Percentiles rank a stretch among this genome's conserved stretches.
Conservation (phyloP, 176 grass and related monocot genomes). For the Thinopyrum elongatum region DNA sequence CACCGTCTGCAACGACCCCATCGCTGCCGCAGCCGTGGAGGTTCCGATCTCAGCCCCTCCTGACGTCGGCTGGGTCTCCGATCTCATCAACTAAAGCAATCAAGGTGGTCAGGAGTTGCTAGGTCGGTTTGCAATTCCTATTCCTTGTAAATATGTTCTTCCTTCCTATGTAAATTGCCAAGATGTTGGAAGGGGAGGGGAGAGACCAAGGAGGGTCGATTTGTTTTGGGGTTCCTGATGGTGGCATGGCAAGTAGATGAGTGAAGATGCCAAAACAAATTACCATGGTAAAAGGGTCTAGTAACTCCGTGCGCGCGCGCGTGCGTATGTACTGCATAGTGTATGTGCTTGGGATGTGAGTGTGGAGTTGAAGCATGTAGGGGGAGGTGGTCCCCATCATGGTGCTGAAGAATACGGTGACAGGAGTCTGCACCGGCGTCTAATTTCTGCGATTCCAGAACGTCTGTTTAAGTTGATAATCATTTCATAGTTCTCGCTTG, state of each 20-base stretch:
- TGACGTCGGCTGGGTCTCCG: constrained; percentile 77
- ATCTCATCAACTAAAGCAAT: constrained; percentile 59
- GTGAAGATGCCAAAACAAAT: neutral
- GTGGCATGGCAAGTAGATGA: neutral
- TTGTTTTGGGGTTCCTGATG: constrained; percentile 65
- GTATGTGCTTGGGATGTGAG: neutral
- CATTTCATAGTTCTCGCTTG: neutral
- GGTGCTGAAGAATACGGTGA: neutral
- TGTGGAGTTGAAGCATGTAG: neutral
- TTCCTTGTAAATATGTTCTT: constrained; percentile 35
- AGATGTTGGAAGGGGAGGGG: neutral
- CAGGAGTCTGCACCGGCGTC: too few relatives aligned
- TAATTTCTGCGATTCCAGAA: constrained; percentile 34
- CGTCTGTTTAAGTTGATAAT: neutral
- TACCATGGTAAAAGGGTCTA: neutral
- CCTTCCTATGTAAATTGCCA: constrained; percentile 34
- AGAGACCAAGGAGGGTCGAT: constrained; percentile 38
- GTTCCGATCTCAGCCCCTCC: too few relatives aligned
- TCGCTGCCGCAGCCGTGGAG: neutral
- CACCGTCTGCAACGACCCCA: neutral
- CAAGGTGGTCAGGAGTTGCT: constrained; percentile 14
- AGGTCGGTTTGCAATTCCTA: too few relatives aligned
- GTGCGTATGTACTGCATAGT: constrained; percentile 16
- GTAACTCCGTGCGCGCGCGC: neutral
- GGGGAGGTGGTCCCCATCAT: neutral